These are phyloP conservation scores for Sambucus nigra DNA, from an alignment of 129 eudicot genomes.

Conservation along the genomic window DNA sequence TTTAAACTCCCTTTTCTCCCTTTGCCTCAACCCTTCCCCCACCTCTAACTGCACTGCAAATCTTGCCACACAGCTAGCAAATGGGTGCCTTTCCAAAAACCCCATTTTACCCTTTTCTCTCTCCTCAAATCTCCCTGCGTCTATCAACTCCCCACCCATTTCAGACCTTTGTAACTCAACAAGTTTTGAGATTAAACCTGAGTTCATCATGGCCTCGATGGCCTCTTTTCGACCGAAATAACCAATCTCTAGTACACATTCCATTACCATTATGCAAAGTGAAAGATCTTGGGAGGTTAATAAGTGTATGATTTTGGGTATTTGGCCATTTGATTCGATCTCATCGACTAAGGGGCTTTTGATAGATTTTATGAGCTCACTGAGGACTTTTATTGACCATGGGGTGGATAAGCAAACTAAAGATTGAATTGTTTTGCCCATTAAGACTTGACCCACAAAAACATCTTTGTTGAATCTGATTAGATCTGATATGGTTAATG, in stretches of 20 bases:
- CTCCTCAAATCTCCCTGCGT: conserved; percentile 18
- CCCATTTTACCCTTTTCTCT: conserved; percentile 2
- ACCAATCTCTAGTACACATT: conserved; percentile 67
- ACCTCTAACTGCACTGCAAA: conserved; percentile 83
- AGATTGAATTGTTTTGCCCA: conserved; percentile 37
- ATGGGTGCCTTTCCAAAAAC: conserved; percentile 29
- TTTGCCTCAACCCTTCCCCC: conserved; percentile 77
- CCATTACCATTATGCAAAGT: conserved; percentile 32
- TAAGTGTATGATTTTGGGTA: conserved; percentile 30
- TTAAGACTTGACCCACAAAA: conserved; percentile 58
- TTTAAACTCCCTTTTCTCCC: conserved; percentile 74
- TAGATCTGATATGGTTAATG: conserved; percentile 35
- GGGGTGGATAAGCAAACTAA: conserved; percentile 33
- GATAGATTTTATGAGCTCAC: conserved; percentile 44
- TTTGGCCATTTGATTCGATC: conserved; percentile 41
- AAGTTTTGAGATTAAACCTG: conserved; percentile 41
- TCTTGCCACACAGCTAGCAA: conserved; percentile 68
- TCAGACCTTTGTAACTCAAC: conserved; percentile 68
- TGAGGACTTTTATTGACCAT: conserved; percentile 28
- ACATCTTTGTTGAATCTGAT: conserved; percentile 71
- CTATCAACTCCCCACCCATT: conserved; percentile 34
- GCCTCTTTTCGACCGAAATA: conserved; percentile 84
- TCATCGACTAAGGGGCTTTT: conserved; percentile 78
- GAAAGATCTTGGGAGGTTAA: conserved; percentile 21
- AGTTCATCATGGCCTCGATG: conserved; percentile 56